phyloP scores from a whole-genome alignment of 2,329 filamentous ascomycete genomes.

The Phialophora verrucosa region DNA sequence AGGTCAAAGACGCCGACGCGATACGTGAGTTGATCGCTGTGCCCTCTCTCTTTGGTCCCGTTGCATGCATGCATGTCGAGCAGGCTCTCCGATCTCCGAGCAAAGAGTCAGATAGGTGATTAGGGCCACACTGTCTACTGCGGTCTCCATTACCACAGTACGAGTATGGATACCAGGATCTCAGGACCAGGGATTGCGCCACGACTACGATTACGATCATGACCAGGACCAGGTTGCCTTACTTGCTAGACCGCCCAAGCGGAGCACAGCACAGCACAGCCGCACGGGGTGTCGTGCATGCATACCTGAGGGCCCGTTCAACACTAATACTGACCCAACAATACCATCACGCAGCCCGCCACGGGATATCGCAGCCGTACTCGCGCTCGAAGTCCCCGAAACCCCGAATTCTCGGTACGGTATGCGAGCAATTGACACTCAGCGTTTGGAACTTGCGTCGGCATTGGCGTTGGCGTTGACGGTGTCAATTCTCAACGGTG shows the following conservation, averaged over 20 bases:
- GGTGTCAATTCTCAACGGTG: neutral
- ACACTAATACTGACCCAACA: neutral
- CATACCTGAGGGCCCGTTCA: neutral
- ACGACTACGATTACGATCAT: neutral
- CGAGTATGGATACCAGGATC: neutral
- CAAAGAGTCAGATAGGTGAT: too few relatives aligned
- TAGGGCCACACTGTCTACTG: neutral
- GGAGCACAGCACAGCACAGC: neutral
- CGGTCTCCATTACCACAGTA: neutral
- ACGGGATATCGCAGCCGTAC: neutral
- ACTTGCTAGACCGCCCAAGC: neutral
- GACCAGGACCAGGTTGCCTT: neutral
- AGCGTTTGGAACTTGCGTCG: neutral
- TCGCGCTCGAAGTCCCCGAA: neutral
- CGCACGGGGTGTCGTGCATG: neutral
- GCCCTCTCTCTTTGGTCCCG: neutral
- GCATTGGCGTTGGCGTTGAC: neutral
- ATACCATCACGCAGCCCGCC: neutral
- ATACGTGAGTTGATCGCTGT: neutral
- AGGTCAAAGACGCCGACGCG: too few relatives aligned
- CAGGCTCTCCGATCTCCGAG: neutral
- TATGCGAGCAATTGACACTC: neutral
- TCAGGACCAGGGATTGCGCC: neutral
- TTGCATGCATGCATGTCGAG: neutral
- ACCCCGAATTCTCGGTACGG: neutral